Percentiles rank a stretch among this genome's conserved stretches.
These are phyloP conservation scores for Plasmodium chabaudi DNA, from an alignment of 169 alveolate genomes.

Conservation along the genomic window DNA sequence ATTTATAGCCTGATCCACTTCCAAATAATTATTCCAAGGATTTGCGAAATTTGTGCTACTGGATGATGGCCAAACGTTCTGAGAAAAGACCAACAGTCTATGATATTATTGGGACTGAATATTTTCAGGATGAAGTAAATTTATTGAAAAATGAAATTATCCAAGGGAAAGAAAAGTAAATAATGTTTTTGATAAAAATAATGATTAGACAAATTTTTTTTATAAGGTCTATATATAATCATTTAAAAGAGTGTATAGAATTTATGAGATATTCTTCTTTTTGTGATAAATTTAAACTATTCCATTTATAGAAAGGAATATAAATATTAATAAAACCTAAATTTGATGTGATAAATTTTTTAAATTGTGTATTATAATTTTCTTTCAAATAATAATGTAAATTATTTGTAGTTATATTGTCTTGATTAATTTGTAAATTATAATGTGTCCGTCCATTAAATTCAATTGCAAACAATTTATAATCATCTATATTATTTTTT, in stretches of 20 bases:
- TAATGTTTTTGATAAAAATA: background rate
- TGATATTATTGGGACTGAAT: conserved; percentile 62
- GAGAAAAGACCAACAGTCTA: conserved; percentile 61
- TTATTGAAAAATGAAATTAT: conserved; percentile 51
- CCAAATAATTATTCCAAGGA: conserved; percentile 56
- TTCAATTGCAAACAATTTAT: conserved; percentile 41
- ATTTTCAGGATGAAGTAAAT: conserved; percentile 70
- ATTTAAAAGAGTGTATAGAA: background rate
- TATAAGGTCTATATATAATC: too few species aligned
- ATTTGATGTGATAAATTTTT: conserved; percentile 42
- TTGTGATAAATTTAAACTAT: conserved; percentile 14
- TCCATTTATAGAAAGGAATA: conserved; percentile 63
- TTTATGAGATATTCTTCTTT: conserved; percentile 26
- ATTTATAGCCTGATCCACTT: conserved; percentile 72
- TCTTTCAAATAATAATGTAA: conserved; percentile 17
- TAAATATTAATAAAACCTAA: conserved; percentile 11
- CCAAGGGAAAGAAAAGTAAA: background rate
- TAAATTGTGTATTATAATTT: conserved; percentile 58
- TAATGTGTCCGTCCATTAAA: conserved; percentile 74
- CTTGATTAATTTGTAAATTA: conserved; percentile 17
- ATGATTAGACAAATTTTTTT: too few species aligned
- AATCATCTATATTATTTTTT: background rate
- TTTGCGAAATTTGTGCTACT: conserved; percentile 43
- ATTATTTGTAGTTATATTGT: background rate
- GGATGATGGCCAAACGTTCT: conserved; percentile 70